Conservation (phyloP, 1,284 basidiomycete genomes). For the Cerrena zonata region DNA sequence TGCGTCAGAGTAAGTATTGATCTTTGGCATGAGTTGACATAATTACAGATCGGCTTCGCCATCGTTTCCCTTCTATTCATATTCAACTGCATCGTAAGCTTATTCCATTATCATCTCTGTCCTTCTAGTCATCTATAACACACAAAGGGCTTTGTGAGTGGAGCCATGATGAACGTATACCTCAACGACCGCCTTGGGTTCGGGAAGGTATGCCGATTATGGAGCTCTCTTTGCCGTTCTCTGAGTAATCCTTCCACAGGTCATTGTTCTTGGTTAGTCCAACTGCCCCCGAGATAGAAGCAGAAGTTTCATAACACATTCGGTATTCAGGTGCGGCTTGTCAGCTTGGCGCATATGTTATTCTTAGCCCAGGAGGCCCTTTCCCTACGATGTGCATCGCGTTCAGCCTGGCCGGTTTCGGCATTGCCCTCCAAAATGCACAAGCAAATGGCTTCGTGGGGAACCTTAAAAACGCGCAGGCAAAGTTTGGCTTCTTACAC, state of each 20-base stretch:
- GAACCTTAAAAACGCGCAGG: too few species aligned
- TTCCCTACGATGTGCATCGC: neutral
- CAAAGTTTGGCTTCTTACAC: neutral
- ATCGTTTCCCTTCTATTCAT: conserved; percentile 1
- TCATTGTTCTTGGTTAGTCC: too few species aligned
- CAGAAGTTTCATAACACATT: too few species aligned
- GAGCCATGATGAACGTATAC: conserved; percentile 2
- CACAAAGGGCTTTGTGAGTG: neutral
- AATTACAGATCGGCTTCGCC: conserved; percentile 3
- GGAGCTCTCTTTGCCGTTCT: conserved; percentile 28
- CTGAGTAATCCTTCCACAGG: neutral
- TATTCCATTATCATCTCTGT: neutral
- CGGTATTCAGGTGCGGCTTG: too few species aligned
- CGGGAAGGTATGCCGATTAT: conserved; percentile 5
- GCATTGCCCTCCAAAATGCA: neutral
- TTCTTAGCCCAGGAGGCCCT: neutral
- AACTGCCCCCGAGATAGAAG: too few species aligned
- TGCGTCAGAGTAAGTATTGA: too few species aligned
- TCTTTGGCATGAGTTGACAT: too few species aligned
- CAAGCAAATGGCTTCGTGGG: too few species aligned
- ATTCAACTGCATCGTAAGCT: too few species aligned
- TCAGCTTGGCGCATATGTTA: neutral
- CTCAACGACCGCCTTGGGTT: conserved; percentile 3
- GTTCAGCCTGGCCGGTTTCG: neutral
- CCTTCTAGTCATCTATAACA: neutral